A percentile compares a stretch with the other conserved stretches of the same genome.
Conservation (phyloP, 176 grass and related monocot genomes). For the barley (Hordeum vulgare) region MorexV3_pseudomolecules_assembly NC_058521.1:17525704-17526203, state of each 20-base stretch:
- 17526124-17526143: not conserved
- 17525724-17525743: not conserved
- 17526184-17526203: not conserved
- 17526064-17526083: slow-evolving; percentile 20
- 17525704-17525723: not conserved
- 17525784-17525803: slow-evolving; percentile 37
- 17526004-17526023: slow-evolving; percentile 42
- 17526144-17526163: not conserved
- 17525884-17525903: not conserved
- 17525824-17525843: slow-evolving; percentile 75
- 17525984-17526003: slow-evolving; percentile 90
- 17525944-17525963: slow-evolving; percentile 38
- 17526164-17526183: not conserved
- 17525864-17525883: not conserved
- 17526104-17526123: not conserved
- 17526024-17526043: not conserved
- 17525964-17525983: slow-evolving; percentile 63
- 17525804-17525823: slow-evolving; percentile 78
- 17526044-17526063: not conserved
- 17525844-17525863: slow-evolving; percentile 80
- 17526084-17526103: not conserved
- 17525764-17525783: not conserved
- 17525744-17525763: not conserved
- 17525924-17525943: not conserved
- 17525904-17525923: not conserved